phyloP scores from a whole-genome alignment of 768 basidiomycete species.

The Russula vinacea region DNA sequence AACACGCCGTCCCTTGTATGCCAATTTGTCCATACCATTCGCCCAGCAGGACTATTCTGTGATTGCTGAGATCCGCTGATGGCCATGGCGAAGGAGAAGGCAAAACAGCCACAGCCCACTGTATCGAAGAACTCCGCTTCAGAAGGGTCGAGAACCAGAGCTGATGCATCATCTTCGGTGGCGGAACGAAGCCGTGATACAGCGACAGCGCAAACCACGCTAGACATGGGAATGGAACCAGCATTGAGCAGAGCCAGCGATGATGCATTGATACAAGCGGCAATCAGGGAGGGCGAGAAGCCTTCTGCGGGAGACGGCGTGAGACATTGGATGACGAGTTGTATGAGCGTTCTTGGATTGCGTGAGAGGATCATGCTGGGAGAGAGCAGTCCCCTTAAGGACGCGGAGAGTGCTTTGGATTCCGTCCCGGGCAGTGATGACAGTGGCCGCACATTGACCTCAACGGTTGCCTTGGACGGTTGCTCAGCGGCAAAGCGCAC shows the following conservation, averaged over 20 bases:
- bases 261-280: slow-evolving; percentile 68
- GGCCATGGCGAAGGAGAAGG: slow-evolving; percentile 44
- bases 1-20: slow-evolving; percentile 38
- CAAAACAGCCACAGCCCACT: slow-evolving; percentile 60
- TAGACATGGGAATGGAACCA: slow-evolving; percentile 68
- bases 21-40: slow-evolving; percentile 59
- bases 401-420: slow-evolving; percentile 55
- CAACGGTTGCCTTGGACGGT: slow-evolving; percentile 70
- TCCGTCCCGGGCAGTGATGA: slow-evolving; percentile 66
- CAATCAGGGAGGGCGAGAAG: slow-evolving; percentile 40
- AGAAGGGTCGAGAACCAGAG: slow-evolving; percentile 52
- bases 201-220: slow-evolving; percentile 67
- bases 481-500: slow-evolving; percentile 66
- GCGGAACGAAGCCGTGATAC: slow-evolving; percentile 41
- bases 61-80: slow-evolving; percentile 2
- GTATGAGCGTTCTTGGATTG: slow-evolving; percentile 68
- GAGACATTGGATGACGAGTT: slow-evolving; percentile 72
- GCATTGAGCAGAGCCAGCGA: slow-evolving; percentile 66
- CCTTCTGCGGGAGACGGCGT: slow-evolving; percentile 30
- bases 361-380: slow-evolving; percentile 63
- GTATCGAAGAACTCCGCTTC: slow-evolving; percentile 42
- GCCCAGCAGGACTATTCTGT: slow-evolving; percentile 27
- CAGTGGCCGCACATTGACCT: slow-evolving; percentile 68
- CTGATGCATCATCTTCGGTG: slow-evolving; percentile 28
- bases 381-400: slow-evolving; percentile 54